Evolutionary conservation across 768 basidiomycete genomes (phyloP).

Genomic region (Lactifluus subvellereus): DNA sequence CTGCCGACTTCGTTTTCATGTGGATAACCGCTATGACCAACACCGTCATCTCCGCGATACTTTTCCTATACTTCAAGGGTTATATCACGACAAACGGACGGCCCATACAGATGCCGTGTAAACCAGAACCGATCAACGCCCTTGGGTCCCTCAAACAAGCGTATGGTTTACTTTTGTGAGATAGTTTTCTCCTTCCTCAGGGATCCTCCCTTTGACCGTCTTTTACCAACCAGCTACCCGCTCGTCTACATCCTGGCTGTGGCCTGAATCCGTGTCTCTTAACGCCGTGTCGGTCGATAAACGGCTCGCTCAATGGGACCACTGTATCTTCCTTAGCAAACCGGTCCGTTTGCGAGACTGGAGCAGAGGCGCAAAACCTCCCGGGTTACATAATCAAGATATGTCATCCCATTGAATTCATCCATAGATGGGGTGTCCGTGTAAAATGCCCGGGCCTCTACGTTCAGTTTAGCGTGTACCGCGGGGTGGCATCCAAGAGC

Average conservation of each 20-base stretch:
- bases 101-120: slow-evolving; percentile 22
- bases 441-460: slow-evolving; percentile 46
- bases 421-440: slow-evolving; percentile 66
- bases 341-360: slow-evolving; percentile 19
- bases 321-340: slow-evolving; percentile 18
- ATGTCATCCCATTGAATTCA: slow-evolving; percentile 56
- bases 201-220: not conserved
- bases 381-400: slow-evolving; percentile 40
- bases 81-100: slow-evolving; percentile 33
- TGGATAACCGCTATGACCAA: slow-evolving; percentile 42
- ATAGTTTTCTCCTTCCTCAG: not conserved
- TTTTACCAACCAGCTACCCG: slow-evolving; percentile 36
- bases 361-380: slow-evolving; percentile 21
- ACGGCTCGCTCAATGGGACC: slow-evolving; percentile 21
- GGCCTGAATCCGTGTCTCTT: slow-evolving; percentile 20
- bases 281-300: slow-evolving; percentile 22
- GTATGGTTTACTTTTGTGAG: slow-evolving; percentile 10
- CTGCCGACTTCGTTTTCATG: slow-evolving; percentile 46
- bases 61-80: slow-evolving; percentile 40
- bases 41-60: slow-evolving; percentile 39
- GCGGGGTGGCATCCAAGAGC: slow-evolving; percentile 44
- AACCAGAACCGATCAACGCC: not conserved
- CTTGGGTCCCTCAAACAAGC: not conserved
- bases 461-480: slow-evolving; percentile 50
- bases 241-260: slow-evolving; percentile 38